Evolutionary conservation across 148 eudicot genomes (phyloP).

Genomic region (Rhododendron henanense): DNA sequence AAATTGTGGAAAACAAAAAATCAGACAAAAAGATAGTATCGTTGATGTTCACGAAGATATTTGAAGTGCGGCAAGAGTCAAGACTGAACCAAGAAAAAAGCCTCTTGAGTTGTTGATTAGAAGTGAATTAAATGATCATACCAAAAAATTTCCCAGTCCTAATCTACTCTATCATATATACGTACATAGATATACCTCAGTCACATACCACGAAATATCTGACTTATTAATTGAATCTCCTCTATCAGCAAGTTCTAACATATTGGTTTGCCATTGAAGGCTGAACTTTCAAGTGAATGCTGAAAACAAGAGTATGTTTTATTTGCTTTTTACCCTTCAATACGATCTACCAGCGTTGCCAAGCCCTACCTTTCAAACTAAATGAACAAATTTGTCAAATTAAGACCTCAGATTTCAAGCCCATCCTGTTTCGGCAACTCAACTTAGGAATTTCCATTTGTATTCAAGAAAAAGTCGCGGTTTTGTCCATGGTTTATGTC

Average conservation of each 20-base stretch:
- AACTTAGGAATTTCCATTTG: neutral
- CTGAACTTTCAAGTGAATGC: neutral
- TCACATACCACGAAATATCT: neutral
- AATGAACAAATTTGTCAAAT: neutral
- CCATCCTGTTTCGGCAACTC: neutral
- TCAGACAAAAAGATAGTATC: neutral
- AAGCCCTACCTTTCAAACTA: neutral
- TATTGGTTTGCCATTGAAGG: constrained; percentile 1
- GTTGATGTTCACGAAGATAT: neutral
- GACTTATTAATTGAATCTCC: neutral
- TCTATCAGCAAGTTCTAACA: neutral
- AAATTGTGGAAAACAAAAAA: neutral
- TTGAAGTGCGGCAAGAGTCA: neutral
- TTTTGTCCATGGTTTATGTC: neutral
- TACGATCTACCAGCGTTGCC: neutral
- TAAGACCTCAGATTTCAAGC: neutral
- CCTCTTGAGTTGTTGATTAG: neutral
- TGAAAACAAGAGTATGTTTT: neutral
- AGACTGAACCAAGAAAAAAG: neutral
- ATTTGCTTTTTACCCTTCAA: neutral
- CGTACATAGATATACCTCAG: neutral
- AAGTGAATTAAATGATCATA: neutral
- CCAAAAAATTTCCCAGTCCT: neutral
- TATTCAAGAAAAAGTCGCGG: neutral
- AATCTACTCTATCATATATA: neutral